Percentiles rank a stretch among this genome's conserved stretches.
Evolutionary conservation across 352 stramenopile genomes (phyloP).

Genomic region (Phytophthora macrochlamydospora): DNA sequence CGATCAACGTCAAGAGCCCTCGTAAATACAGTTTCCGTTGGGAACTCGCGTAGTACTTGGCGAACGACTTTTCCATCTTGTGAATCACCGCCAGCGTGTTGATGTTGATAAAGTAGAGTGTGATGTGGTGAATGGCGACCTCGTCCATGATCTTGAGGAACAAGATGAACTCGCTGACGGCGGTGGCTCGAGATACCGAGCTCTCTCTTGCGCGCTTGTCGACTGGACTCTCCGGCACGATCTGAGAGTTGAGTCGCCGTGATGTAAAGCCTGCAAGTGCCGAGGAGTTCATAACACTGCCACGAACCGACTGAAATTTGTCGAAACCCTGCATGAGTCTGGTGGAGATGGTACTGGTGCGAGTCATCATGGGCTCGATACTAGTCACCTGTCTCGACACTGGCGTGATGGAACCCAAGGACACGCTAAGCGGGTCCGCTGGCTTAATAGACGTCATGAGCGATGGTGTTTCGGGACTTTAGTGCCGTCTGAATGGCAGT

Average conservation of each 20-base stretch:
- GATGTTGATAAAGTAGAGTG: slow-evolving; percentile 85
- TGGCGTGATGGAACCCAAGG: slow-evolving; percentile 29
- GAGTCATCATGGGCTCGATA: slow-evolving; percentile 38
- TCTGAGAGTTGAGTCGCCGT: slow-evolving; percentile 29
- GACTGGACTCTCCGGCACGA: slow-evolving; percentile 38
- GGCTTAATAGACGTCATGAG: slow-evolving; percentile 37
- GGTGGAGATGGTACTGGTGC: slow-evolving; percentile 51
- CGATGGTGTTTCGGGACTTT: background rate
- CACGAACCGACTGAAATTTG: slow-evolving; percentile 26
- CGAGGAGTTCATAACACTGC: slow-evolving; percentile 30
- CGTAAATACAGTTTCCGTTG: slow-evolving; percentile 69
- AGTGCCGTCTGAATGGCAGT: background rate
- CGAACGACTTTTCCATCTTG: slow-evolving; percentile 82
- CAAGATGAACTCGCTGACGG: slow-evolving; percentile 74
- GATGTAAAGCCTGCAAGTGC: slow-evolving; percentile 31
- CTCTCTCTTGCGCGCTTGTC: slow-evolving; percentile 56
- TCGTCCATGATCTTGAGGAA: slow-evolving; percentile 87
- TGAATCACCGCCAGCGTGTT: slow-evolving; percentile 65
- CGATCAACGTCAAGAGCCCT: slow-evolving; percentile 59
- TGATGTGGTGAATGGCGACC: slow-evolving; percentile 79
- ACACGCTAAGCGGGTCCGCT: slow-evolving; percentile 41
- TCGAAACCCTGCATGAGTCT: slow-evolving; percentile 31
- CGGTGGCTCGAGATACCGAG: slow-evolving; percentile 53
- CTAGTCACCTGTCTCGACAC: slow-evolving; percentile 31
- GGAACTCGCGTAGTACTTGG: slow-evolving; percentile 79